These are phyloP conservation scores for Purshia tridentata DNA, from an alignment of 306 rosid species.

Conservation along the genomic window DNA sequence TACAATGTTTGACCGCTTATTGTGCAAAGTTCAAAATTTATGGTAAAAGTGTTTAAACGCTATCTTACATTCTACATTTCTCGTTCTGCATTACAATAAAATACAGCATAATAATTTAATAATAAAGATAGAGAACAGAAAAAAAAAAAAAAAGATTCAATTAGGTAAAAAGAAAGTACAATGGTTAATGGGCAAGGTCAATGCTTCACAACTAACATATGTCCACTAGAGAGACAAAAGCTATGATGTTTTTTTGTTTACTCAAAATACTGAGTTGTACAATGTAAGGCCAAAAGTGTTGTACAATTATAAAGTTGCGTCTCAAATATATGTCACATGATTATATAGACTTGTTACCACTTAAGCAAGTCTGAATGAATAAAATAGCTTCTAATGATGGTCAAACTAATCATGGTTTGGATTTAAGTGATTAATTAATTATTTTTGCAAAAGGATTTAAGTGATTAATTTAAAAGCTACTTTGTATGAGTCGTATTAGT, in stretches of 20 bases:
- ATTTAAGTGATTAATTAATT: slow-evolving; percentile 27
- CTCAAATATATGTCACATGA: not conserved
- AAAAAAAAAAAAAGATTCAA: too few species aligned
- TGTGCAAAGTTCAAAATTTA: too few species aligned
- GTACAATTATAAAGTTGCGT: slow-evolving; percentile 1
- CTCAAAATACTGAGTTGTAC: not conserved
- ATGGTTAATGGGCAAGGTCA: not conserved
- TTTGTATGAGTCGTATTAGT: slow-evolving; percentile 26
- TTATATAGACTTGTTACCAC: not conserved
- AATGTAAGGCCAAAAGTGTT: not conserved
- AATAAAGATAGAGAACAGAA: too few species aligned
- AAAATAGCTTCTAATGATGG: slow-evolving; percentile 39
- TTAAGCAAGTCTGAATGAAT: not conserved
- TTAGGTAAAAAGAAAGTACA: not conserved
- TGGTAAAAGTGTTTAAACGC: too few species aligned
- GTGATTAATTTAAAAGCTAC: slow-evolving; percentile 24
- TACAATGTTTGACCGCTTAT: too few species aligned
- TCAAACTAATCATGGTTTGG: slow-evolving; percentile 48
- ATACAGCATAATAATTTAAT: too few species aligned
- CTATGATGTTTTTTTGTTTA: not conserved
- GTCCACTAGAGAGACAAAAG: not conserved
- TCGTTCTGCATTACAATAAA: too few species aligned
- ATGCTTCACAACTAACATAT: not conserved
- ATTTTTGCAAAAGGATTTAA: too few species aligned
- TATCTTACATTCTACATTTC: too few species aligned